Evolutionary conservation across 495 filamentous ascomycete genomes (phyloP), one percentile per base, ranked within the genome.

Genomic region (Umbilicaria muhlenbergii): DNA sequence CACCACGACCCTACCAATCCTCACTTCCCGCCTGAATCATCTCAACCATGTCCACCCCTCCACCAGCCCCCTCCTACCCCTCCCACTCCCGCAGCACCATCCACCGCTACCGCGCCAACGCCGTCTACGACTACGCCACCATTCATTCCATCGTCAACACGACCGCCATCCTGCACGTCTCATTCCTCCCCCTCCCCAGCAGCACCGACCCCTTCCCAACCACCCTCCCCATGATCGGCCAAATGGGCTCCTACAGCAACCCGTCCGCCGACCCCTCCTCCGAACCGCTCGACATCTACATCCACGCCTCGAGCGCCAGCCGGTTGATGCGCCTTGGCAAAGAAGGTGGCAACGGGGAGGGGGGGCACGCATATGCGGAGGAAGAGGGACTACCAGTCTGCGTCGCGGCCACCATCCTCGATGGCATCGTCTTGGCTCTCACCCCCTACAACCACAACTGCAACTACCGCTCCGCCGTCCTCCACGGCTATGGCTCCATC

Each of bases 201-300:
- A 59, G 68, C 36, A 45, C 59, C 34, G 75, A 80, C 44, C 78
- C 79, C 11, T 86, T 87, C 50, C 86, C 86, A 4, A 68, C 73
- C 41, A 77, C 81, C 48, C 67, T 95, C 0, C 88, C 88, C 33
- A 91, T 94, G 85, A 83, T 94, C 47, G 87, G 86, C 36, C 74
- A 76, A 49, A 85, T 89, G 78, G 81, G 71, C 15, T 80, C 74
- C 37, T 89, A 78, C 52, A 65, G 63, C 10, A 67, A 70, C 46
- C 78, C 79, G 16, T 78, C 75, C 43, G 70, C 74, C 8, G 57
- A 70, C 47, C 63, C 77, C 12, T 71, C 76, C 13, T 78, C 84
- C 46, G 68, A 76, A 0, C 62, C 84, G 11, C 16, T 42, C 15
- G 82, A 92, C 47, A 73, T 83, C 43, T 94, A 95, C 54, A 74